phyloP scores from a whole-genome alignment of 2,329 filamentous ascomycete species.

The Exophiala aquamarina region DNA sequence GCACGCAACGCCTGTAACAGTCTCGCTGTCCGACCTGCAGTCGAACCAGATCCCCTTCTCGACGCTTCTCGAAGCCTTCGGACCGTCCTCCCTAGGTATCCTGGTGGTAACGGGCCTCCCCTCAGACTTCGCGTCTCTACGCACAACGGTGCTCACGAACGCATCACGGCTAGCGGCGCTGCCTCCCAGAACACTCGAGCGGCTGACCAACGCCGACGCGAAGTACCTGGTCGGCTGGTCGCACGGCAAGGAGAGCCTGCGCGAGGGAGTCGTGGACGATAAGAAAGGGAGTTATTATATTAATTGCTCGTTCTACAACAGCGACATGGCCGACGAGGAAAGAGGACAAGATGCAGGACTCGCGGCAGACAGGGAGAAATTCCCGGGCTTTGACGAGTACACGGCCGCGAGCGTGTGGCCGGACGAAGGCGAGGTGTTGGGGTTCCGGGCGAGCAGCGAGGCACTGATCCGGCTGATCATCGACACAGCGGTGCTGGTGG shows the following conservation, averaged over 20 bases:
- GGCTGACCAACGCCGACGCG: slow-evolving; percentile 44
- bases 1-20: slow-evolving; percentile 23
- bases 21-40: slow-evolving; percentile 24
- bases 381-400: slow-evolving; percentile 74
- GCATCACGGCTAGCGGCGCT: slow-evolving; percentile 87
- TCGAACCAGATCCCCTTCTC: slow-evolving; percentile 40
- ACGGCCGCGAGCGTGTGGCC: slow-evolving; percentile 92
- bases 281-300: slow-evolving; percentile 66
- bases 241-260: slow-evolving; percentile 63
- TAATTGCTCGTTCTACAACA: slow-evolving; percentile 56
- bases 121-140: slow-evolving; percentile 66
- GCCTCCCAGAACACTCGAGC: slow-evolving; percentile 64
- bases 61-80: slow-evolving; percentile 68
- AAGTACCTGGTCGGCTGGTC: slow-evolving; percentile 66
- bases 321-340: slow-evolving; percentile 4
- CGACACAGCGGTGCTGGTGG: slow-evolving; percentile 83
- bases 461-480: slow-evolving; percentile 81
- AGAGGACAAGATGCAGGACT: neutral
- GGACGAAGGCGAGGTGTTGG: slow-evolving; percentile 59
- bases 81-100: slow-evolving; percentile 85
- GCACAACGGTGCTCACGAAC: slow-evolving; percentile 76
- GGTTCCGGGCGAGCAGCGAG: slow-evolving; percentile 72
- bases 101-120: slow-evolving; percentile 89
- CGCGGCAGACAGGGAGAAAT: slow-evolving; percentile 1
- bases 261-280: slow-evolving; percentile 61